Base-by-base conservation (phyloP, 116 monocot species). In the Thalassia testudinum region DNA sequence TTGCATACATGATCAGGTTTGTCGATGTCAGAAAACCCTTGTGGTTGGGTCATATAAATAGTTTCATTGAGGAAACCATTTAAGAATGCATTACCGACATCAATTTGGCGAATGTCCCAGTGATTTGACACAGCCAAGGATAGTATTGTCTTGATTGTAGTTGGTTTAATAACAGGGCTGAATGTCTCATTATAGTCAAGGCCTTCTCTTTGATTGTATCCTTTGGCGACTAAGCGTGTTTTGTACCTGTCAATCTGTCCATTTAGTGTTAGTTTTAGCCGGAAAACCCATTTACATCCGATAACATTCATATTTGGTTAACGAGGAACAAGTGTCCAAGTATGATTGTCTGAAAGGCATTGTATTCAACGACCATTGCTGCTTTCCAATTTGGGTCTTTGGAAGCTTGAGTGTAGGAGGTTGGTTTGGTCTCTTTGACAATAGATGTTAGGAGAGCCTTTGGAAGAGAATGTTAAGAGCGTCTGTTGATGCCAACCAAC, bases 31-130 rank as follows among this genome's bases (percentile, higher is more conserved):
- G 7, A 20, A 42, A 56, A 56, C 1, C 56, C 38, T 7, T 2
- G 37, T 10, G 56, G 34, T 22, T 56, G 37, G 1, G 1, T 12
- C 27, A 53, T 53, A n/a, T 27, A 53, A 19, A 53, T 12, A 27
- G 4, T 30, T 12, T 53, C 28, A 27, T 12, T 16, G 14, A 53
- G 28, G 18, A 12, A 14, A 6, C 53, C 53, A 27, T 53, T 24
- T 1, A 50, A 27, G n/a, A 53, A 53, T 12, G 53, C 53, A 53
- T 53, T 53, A 18, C 17, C 11, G 4, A 56, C 40, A 42, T 56
- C 56, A 17, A 56, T 37, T 40, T 56, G 56, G 15, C 21, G n/a
- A 8, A 56, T 38, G 1, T 19, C 23, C 24, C 53, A 29, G 5
- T 17, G 13, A 1, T 16, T 23, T 7, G 24, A 1, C 1, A 27